Conservation (phyloP, 106 monocot genomes). For the Apostasia shenzhenica region DNA sequence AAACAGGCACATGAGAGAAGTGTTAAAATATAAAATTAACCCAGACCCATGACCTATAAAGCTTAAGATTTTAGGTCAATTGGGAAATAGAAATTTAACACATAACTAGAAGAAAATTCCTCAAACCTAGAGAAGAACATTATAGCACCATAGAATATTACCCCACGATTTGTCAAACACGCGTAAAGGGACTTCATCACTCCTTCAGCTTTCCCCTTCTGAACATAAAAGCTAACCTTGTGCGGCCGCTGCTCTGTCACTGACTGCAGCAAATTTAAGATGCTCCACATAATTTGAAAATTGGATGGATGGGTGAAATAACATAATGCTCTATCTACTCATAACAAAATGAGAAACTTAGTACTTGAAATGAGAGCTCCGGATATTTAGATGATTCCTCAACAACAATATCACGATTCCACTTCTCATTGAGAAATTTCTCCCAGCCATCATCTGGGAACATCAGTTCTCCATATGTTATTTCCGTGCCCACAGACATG, state of each 20-base stretch:
- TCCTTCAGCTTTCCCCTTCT: conserved; percentile 57
- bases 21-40: too few species aligned
- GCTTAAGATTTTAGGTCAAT: too few species aligned
- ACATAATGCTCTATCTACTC: background rate
- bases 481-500: conserved; percentile 72
- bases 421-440: conserved; percentile 34
- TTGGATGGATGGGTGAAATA: background rate
- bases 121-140: background rate
- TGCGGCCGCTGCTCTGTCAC: conserved; percentile 78
- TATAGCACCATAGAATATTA: conserved; percentile 21
- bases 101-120: too few species aligned
- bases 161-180: conserved; percentile 51
- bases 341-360: background rate
- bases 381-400: conserved; percentile 59
- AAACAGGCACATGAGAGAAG: too few species aligned
- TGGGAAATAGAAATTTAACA: too few species aligned
- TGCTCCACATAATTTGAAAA: background rate
- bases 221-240: conserved; percentile 82
- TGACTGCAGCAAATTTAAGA: conserved; percentile 27
- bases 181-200: conserved; percentile 39
- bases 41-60: too few species aligned
- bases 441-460: conserved; percentile 64
- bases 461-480: conserved; percentile 61
- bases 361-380: conserved; percentile 49
- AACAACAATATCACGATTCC: conserved; percentile 53